These are phyloP conservation scores for Hypoxylon sp. DNA, from an alignment of 2,329 filamentous ascomycete species.

Conservation along the genomic window DNA sequence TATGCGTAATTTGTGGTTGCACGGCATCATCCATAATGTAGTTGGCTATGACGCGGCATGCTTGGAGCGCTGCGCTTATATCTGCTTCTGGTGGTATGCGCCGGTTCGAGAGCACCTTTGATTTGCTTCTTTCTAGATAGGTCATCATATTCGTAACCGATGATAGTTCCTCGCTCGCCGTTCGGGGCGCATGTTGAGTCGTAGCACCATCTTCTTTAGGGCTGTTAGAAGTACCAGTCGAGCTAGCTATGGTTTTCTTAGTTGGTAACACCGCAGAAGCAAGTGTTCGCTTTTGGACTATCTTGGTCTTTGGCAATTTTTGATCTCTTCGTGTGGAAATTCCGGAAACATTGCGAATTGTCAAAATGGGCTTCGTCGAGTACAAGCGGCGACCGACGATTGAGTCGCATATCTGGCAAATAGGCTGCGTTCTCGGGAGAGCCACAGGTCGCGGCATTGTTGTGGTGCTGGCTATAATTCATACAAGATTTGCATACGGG, in stretches of 20 bases:
- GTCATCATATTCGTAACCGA: constrained; percentile 43
- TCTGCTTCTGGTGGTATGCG: constrained; percentile 43
- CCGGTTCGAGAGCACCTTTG: constrained; percentile 37
- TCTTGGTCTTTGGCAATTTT: neutral
- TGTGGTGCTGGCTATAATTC: neutral
- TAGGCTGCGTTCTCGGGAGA: constrained; percentile 32
- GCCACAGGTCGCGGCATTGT: constrained; percentile 41
- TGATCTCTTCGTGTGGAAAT: constrained; percentile 27
- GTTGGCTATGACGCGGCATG: constrained; percentile 43
- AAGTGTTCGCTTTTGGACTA: constrained; percentile 11
- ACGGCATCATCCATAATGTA: constrained; percentile 45
- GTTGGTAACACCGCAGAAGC: constrained; percentile 20
- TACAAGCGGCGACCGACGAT: constrained; percentile 38
- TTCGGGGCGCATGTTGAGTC: constrained; percentile 4
- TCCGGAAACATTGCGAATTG: constrained; percentile 46
- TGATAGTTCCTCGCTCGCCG: constrained; percentile 32
- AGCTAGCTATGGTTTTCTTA: constrained; percentile 8
- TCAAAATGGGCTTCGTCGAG: constrained; percentile 29
- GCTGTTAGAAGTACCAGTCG: constrained; percentile 3
- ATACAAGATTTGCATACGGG: neutral
- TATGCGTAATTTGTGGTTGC: constrained; percentile 45
- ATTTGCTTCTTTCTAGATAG: constrained; percentile 39
- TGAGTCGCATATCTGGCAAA: constrained; percentile 48
- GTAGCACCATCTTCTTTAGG: constrained; percentile 5
- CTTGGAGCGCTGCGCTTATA: constrained; percentile 42